phyloP scores from a whole-genome alignment of 805 yeast genomes.

The Candida boleticola region DNA sequence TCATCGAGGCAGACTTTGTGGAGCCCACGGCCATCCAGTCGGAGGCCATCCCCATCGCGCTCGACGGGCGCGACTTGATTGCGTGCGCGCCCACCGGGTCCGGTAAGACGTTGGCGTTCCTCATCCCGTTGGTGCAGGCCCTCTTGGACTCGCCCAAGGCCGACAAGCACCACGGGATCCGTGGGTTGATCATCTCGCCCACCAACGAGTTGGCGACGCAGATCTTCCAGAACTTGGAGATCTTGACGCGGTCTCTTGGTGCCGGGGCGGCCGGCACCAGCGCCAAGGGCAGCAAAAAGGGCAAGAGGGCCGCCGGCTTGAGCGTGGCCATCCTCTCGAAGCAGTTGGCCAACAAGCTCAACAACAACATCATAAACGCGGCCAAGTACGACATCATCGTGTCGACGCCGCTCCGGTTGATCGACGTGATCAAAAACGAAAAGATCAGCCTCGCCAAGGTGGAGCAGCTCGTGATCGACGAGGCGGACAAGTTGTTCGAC shows the following conservation, averaged over 20 bases:
- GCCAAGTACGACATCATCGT: conserved; percentile 76
- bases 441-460: conserved; percentile 61
- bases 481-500: conserved; percentile 92
- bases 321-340: conserved; percentile 67
- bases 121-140: conserved; percentile 77
- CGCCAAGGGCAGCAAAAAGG: conserved; percentile 34
- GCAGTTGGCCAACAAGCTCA: conserved; percentile 65
- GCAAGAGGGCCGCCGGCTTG: conserved; percentile 30
- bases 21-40: conserved; percentile 93
- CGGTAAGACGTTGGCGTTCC: conserved; percentile 98
- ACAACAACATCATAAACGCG: conserved; percentile 55
- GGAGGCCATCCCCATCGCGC: conserved; percentile 87
- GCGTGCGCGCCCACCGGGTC: conserved; percentile 98
- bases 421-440: conserved; percentile 68
- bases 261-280: not conserved
- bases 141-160: conserved; percentile 22
- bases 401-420: conserved; percentile 84
- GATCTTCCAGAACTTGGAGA: conserved; percentile 66
- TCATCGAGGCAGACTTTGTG: conserved; percentile 66
- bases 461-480: conserved; percentile 84
- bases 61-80: conserved; percentile 87
- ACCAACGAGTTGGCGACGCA: conserved; percentile 93
- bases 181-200: conserved; percentile 85
- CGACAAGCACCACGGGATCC: conserved; percentile 49
- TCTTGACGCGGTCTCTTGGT: conserved; percentile 38